Evolutionary conservation across 2,329 filamentous ascomycete species (phyloP).

Genomic region (Fusarium napiforme): DNA sequence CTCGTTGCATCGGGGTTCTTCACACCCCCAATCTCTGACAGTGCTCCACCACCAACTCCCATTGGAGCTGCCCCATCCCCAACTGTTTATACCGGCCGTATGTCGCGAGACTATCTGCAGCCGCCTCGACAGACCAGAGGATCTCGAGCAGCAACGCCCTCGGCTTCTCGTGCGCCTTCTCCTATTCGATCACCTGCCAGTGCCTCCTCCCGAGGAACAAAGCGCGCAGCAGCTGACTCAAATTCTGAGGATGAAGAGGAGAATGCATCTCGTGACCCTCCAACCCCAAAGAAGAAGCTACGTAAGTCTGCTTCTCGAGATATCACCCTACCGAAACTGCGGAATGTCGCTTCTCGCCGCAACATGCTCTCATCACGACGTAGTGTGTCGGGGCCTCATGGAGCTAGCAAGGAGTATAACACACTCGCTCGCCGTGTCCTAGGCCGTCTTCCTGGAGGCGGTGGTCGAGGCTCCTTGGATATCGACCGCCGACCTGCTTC

Average conservation of each 20-base stretch:
- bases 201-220: conserved; percentile 59
- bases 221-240: conserved; percentile 56
- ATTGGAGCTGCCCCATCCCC: conserved; percentile 36
- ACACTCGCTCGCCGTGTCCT: conserved; percentile 44
- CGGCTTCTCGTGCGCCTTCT: conserved; percentile 31
- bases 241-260: conserved; percentile 51
- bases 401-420: conserved; percentile 35
- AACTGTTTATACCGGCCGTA: conserved; percentile 25
- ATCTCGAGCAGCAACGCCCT: conserved; percentile 38
- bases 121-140: conserved; percentile 45
- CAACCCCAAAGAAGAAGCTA: conserved; percentile 60
- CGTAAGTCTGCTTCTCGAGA: conserved; percentile 62
- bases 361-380: conserved; percentile 41
- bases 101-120: conserved; percentile 30
- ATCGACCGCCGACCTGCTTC: conserved; percentile 22
- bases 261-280: conserved; percentile 28
- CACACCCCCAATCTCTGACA: conserved; percentile 35
- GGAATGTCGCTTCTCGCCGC: conserved; percentile 44
- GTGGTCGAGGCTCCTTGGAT: conserved; percentile 31
- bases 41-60: conserved; percentile 26
- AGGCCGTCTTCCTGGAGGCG: conserved; percentile 38
- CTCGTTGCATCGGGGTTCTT: conserved; percentile 44
- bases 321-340: conserved; percentile 51
- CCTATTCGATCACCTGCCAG: conserved; percentile 50
- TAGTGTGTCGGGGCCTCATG: conserved; percentile 44